These are phyloP conservation scores for Tylopilus intermedius DNA, from an alignment of 768 basidiomycete genomes.

Conservation along the genomic window DNA sequence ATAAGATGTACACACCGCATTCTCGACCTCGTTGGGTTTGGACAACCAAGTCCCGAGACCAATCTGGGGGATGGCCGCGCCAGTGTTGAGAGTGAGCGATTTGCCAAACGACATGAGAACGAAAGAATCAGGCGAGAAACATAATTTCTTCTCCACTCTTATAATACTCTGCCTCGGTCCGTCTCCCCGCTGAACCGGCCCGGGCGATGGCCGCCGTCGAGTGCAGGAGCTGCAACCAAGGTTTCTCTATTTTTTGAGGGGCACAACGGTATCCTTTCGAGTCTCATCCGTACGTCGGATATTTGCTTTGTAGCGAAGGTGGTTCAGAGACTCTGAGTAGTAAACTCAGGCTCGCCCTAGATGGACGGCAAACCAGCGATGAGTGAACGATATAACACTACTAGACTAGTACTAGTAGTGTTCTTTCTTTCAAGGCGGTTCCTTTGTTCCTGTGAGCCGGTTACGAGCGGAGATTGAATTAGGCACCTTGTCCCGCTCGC, in stretches of 20 bases:
- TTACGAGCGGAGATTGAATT: conserved; percentile 29
- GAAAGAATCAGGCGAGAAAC: not conserved
- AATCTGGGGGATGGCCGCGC: conserved; percentile 62
- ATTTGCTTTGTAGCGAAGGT: not conserved
- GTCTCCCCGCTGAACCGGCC: conserved; percentile 6
- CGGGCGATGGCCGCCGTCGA: not conserved
- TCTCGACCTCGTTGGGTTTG: conserved; percentile 69
- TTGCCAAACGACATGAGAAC: conserved; percentile 40
- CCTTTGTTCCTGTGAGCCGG: not conserved
- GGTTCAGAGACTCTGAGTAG: not conserved
- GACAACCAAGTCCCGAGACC: conserved; percentile 84
- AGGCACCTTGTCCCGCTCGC: conserved; percentile 28
- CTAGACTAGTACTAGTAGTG: too few species aligned
- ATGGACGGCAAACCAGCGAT: too few species aligned
- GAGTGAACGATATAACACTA: too few species aligned
- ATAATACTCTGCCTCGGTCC: conserved; percentile 6
- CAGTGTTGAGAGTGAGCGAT: conserved; percentile 39
- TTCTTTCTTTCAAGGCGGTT: too few species aligned
- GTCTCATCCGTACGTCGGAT: not conserved
- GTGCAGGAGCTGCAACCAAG: too few species aligned
- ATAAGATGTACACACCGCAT: conserved; percentile 45
- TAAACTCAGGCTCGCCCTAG: too few species aligned
- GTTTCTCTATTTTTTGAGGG: too few species aligned
- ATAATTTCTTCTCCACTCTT: not conserved
- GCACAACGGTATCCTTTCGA: too few species aligned